Evolutionary conservation across 148 eudicot genomes (phyloP).

Genomic region (Dysphania ambrosioides): DNA sequence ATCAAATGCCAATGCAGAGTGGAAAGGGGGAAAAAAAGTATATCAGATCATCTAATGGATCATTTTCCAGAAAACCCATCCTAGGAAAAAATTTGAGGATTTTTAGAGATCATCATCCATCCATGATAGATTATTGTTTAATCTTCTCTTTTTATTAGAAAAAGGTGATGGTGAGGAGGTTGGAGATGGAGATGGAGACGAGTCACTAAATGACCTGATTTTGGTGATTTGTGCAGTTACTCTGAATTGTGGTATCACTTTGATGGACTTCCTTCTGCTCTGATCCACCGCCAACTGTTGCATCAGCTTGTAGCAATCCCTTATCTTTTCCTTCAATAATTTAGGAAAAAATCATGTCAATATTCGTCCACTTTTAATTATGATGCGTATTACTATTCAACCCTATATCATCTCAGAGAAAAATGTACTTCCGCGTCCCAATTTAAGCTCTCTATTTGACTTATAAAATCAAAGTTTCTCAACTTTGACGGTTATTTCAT

Average conservation of each 20-base stretch:
- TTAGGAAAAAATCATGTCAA: background rate
- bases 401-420: no score
- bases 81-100: slow-evolving; percentile 43
- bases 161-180: slow-evolving; percentile 28
- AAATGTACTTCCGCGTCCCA: background rate
- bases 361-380: background rate
- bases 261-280: slow-evolving; percentile 42
- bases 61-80: slow-evolving; percentile 36
- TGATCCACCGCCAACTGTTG: slow-evolving; percentile 34
- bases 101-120: slow-evolving; percentile 51
- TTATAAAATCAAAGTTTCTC: no score
- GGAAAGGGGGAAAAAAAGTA: slow-evolving; percentile 7
- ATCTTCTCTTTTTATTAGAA: slow-evolving; percentile 56
- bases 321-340: slow-evolving; percentile 58
- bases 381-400: no score
- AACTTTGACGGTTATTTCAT: no score
- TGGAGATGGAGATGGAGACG: slow-evolving; percentile 54
- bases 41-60: background rate
- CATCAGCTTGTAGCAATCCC: slow-evolving; percentile 59
- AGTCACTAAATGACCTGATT: slow-evolving; percentile 43
- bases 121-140: slow-evolving; percentile 50
- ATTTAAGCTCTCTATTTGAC: no score
- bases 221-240: slow-evolving; percentile 46
- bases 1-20: slow-evolving; percentile 37
- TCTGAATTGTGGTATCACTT: slow-evolving; percentile 56